A percentile compares a stretch with the other conserved stretches of the same genome.
These are phyloP conservation scores for Fraxinus xanthoxyloides DNA, from an alignment of 305 asterid genomes.

Conservation along the genomic window DNA sequence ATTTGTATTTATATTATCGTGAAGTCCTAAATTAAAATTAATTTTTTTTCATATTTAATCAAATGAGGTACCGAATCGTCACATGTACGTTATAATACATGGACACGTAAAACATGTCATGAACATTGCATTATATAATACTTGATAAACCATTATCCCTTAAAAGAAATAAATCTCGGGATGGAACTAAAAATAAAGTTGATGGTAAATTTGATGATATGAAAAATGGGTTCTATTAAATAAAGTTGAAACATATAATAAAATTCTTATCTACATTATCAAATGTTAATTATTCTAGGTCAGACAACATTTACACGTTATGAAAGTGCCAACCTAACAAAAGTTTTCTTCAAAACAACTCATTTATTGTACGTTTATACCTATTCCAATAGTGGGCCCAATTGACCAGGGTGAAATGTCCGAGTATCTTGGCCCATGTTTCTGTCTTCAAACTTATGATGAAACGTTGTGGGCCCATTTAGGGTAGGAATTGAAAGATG, in stretches of 20 bases:
- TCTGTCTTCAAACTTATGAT: constrained; percentile 26
- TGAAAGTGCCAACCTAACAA: constrained; percentile 36
- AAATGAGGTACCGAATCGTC: neutral
- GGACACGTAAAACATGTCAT: neutral
- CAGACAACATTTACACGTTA: constrained; percentile 30
- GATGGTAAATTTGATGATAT: neutral
- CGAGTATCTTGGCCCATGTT: constrained; percentile 44
- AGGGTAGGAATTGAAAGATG: constrained; percentile 6
- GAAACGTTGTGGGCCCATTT: constrained; percentile 33
- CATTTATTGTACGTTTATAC: constrained; percentile 30
- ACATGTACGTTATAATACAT: neutral
- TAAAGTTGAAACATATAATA: neutral
- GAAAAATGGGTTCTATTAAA: neutral
- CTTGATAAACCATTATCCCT: neutral
- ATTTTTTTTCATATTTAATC: neutral
- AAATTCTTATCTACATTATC: neutral
- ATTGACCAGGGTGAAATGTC: constrained; percentile 40
- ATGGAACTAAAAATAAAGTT: neutral
- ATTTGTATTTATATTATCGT: neutral
- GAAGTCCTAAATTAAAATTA: neutral
- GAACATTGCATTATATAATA: neutral
- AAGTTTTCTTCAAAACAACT: constrained; percentile 31
- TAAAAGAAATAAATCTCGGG: neutral
- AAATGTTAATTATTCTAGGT: neutral
- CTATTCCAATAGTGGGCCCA: constrained; percentile 27